Evolutionary conservation across 179 eudicot species (phyloP).

Genomic region (Heliamphora pulchella): DNA sequence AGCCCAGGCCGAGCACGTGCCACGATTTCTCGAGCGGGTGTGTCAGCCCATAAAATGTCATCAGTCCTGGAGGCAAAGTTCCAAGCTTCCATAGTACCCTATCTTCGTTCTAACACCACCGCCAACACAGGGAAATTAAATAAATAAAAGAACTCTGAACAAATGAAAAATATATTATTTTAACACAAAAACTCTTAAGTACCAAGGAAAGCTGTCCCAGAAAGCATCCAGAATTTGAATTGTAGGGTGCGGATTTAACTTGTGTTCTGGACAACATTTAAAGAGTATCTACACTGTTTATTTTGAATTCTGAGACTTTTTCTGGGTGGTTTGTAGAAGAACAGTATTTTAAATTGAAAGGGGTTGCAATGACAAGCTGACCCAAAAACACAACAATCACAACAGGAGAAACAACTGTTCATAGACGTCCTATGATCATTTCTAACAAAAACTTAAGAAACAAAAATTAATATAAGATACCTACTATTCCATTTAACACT

Average conservation of each 20-base stretch:
- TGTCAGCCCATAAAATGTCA: slow-evolving; percentile 67
- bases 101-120: slow-evolving; percentile 55
- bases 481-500: neutral
- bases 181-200: no score
- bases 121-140: neutral
- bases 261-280: no score
- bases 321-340: no score
- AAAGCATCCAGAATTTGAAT: no score
- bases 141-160: neutral
- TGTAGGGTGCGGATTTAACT: no score
- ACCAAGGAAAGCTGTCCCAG: no score
- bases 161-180: neutral
- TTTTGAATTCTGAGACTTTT: neutral
- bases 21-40: slow-evolving; percentile 70
- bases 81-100: slow-evolving; percentile 89
- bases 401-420: neutral
- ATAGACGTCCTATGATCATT: neutral
- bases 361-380: neutral
- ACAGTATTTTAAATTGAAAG: neutral
- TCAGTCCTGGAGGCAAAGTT: slow-evolving; percentile 82
- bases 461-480: neutral
- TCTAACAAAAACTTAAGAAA: neutral
- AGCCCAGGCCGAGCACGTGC: slow-evolving; percentile 94
- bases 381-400: neutral
- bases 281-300: no score